Evolutionary conservation across 192 early-diverging fungal genomes (phyloP).

Genomic region (Coemansia furcata): DNA sequence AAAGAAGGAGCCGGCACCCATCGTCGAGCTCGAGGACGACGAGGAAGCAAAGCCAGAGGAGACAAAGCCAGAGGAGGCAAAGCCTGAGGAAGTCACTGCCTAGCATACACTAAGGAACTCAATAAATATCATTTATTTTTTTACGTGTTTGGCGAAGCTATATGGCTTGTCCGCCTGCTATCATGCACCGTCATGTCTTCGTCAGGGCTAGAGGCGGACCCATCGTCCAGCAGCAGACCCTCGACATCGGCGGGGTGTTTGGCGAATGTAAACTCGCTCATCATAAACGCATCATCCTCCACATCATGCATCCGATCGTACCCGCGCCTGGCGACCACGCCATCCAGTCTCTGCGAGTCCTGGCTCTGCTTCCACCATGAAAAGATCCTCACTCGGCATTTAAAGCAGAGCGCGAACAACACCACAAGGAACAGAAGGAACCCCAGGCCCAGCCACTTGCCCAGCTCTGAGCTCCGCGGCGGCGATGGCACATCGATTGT

Average conservation of each 20-base stretch:
- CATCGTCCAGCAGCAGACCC: conserved; percentile 40
- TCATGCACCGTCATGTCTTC: conserved; percentile 17
- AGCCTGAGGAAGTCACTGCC: conserved; percentile 12
- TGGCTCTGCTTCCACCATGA: conserved; percentile 26
- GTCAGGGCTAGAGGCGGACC: conserved; percentile 39
- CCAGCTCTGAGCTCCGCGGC: background rate
- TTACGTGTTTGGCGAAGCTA: background rate
- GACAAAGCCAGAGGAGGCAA: background rate
- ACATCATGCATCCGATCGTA: conserved; percentile 1
- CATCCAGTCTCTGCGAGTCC: conserved; percentile 10
- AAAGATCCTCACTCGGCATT: conserved; percentile 23
- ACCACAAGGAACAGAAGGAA: conserved; percentile 6
- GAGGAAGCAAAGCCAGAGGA: conserved; percentile 27
- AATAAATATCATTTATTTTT: background rate
- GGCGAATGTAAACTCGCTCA: conserved; percentile 37
- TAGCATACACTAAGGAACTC: background rate
- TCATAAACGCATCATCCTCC: conserved; percentile 38
- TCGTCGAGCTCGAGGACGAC: conserved; percentile 28
- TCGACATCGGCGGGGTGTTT: conserved; percentile 16
- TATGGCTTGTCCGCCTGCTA: conserved; percentile 1
- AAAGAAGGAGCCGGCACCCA: conserved; percentile 47
- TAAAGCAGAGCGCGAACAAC: conserved; percentile 12
- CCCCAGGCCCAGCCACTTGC: conserved; percentile 26
- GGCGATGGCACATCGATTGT: background rate
- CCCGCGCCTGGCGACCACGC: conserved; percentile 3